Conservation (phyloP, 2,329 filamentous ascomycete species). For the Fusarium brachygibbosum region DNA sequence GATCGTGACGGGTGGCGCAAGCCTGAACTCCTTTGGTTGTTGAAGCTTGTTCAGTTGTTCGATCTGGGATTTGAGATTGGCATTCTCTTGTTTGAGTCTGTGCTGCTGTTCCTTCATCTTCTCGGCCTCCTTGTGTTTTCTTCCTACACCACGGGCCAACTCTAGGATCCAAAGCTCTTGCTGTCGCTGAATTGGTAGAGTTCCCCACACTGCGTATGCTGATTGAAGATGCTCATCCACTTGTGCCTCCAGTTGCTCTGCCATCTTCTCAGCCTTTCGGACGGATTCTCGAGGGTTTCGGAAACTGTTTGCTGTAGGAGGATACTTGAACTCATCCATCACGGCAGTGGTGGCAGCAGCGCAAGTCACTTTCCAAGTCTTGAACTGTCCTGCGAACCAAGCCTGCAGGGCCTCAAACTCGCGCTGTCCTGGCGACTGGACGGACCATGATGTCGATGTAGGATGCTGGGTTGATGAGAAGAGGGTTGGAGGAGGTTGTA, state of each 20-base stretch:
- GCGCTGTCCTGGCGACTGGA: conserved; percentile 78
- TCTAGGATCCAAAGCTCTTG: conserved; percentile 73
- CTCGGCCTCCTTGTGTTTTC: conserved; percentile 68
- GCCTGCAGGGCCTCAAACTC: conserved; percentile 79
- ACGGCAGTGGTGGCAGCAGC: conserved; percentile 63
- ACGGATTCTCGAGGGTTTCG: conserved; percentile 62
- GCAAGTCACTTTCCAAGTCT: conserved; percentile 71
- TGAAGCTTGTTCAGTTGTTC: conserved; percentile 71
- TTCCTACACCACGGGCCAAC: conserved; percentile 70
- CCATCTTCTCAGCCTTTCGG: conserved; percentile 64
- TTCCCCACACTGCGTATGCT: conserved; percentile 82
- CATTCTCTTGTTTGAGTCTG: conserved; percentile 67
- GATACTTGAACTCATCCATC: conserved; percentile 66
- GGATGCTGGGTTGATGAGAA: conserved; percentile 85
- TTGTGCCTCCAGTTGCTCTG: conserved; percentile 74
- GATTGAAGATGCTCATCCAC: conserved; percentile 81
- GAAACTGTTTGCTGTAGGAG: conserved; percentile 57
- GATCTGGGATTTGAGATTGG: conserved; percentile 69
- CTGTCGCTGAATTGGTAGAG: conserved; percentile 68
- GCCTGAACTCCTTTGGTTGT: conserved; percentile 71
- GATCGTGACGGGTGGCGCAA: conserved; percentile 65
- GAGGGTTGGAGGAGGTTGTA: conserved; percentile 84
- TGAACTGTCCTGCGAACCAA: conserved; percentile 76
- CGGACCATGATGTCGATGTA: conserved; percentile 83
- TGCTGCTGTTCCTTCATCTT: conserved; percentile 65